These are phyloP conservation scores for Crepidotus variabilis DNA, from an alignment of 768 basidiomycete species.

Conservation along the genomic window DNA sequence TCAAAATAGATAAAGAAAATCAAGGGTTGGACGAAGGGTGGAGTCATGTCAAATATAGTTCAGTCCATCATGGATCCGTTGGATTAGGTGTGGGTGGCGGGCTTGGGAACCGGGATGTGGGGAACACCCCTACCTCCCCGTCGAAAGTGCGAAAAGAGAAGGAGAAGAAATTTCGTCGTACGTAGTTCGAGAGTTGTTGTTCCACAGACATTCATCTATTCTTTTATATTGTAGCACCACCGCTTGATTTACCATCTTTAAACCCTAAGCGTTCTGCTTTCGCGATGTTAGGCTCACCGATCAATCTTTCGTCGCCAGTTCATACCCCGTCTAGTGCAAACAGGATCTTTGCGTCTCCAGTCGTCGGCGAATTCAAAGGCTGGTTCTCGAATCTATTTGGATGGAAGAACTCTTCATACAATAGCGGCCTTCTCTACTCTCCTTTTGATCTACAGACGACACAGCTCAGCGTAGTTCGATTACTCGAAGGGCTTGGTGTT, in stretches of 20 bases:
- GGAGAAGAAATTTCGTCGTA: slow-evolving; percentile 55
- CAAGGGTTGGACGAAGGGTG: slow-evolving; percentile 29
- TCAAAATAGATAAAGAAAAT: slow-evolving; percentile 41
- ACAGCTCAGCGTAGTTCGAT: slow-evolving; percentile 54
- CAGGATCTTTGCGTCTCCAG: slow-evolving; percentile 56
- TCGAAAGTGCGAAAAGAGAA: slow-evolving; percentile 41
- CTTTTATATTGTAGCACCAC: slow-evolving; percentile 39
- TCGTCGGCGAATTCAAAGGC: slow-evolving; percentile 79
- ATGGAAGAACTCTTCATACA: slow-evolving; percentile 65
- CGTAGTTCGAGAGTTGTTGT: slow-evolving; percentile 21
- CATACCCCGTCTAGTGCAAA: slow-evolving; percentile 25
- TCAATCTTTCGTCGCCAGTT: slow-evolving; percentile 36
- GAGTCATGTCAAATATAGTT: slow-evolving; percentile 33
- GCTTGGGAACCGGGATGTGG: slow-evolving; percentile 43
- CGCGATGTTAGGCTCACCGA: slow-evolving; percentile 46
- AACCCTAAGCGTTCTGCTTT: slow-evolving; percentile 44
- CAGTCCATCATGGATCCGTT: slow-evolving; percentile 23
- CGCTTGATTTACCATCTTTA: slow-evolving; percentile 48
- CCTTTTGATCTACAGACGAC: slow-evolving; percentile 54
- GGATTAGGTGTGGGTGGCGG: slow-evolving; percentile 31
- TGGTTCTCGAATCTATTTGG: slow-evolving; percentile 97
- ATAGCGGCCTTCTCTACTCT: slow-evolving; percentile 49
- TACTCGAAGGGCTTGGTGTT: slow-evolving; percentile 67
- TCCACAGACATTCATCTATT: background rate
- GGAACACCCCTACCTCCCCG: slow-evolving; percentile 28